A percentile compares a stretch with the other conserved stretches of the same genome.
Evolutionary conservation across 306 rosid genomes (phyloP).

Genomic region (Vicia sativa): DNA sequence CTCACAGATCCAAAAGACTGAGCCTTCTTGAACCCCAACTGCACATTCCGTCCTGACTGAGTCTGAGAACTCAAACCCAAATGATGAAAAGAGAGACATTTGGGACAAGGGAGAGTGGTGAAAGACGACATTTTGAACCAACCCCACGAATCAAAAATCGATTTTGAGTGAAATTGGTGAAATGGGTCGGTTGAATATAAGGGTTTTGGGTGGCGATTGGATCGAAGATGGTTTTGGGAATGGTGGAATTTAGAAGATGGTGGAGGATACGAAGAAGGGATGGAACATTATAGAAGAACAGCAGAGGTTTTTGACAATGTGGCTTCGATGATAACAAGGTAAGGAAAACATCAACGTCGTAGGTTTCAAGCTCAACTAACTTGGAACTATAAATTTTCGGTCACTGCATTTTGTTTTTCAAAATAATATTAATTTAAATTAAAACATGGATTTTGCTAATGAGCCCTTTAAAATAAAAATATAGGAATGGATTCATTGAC

Average conservation of each 20-base stretch:
- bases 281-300: not conserved
- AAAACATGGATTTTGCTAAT: too few relatives aligned
- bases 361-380: slow-evolving; percentile 27
- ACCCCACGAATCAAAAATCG: slow-evolving; percentile 38
- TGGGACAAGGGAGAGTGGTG: slow-evolving; percentile 64
- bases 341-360: slow-evolving; percentile 40
- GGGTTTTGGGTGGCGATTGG: slow-evolving; percentile 29
- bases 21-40: slow-evolving; percentile 39
- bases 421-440: not conserved
- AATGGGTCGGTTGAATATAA: slow-evolving; percentile 32
- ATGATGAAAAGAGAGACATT: slow-evolving; percentile 42
- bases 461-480: too few relatives aligned
- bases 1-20: slow-evolving; percentile 51
- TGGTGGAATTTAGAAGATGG: not conserved
- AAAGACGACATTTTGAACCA: slow-evolving; percentile 59
- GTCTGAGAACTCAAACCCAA: slow-evolving; percentile 41
- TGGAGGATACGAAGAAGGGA: slow-evolving; percentile 34
- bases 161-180: slow-evolving; percentile 25
- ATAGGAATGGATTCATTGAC: too few relatives aligned
- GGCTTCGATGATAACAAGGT: slow-evolving; percentile 47
- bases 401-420: slow-evolving; percentile 4
- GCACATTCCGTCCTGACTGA: slow-evolving; percentile 26
- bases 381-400: slow-evolving; percentile 32
- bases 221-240: slow-evolving; percentile 26
- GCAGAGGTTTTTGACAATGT: not conserved